Evolutionary conservation across 78 protist genomes (phyloP).

Genomic region (Dictyostelium intermedium): DNA sequence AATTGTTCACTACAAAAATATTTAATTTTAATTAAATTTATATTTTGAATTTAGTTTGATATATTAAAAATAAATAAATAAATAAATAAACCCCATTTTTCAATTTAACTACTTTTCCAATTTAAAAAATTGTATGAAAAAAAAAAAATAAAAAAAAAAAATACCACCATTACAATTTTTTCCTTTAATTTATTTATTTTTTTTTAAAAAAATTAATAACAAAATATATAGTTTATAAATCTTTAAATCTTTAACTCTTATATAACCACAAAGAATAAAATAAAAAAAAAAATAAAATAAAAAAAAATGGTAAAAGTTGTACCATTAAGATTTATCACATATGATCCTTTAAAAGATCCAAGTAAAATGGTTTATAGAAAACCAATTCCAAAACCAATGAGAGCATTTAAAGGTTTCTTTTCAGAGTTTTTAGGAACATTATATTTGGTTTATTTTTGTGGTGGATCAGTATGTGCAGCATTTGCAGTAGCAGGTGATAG

Average conservation of each 20-base stretch:
- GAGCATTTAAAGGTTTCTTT: conserved; percentile 37
- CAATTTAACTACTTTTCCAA: too few species aligned
- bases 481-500: conserved; percentile 13
- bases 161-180: too few species aligned
- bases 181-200: not conserved
- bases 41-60: too few species aligned
- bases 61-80: too few species aligned
- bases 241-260: too few species aligned
- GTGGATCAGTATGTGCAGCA: conserved; percentile 58
- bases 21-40: too few species aligned
- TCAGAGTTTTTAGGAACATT: conserved; percentile 60
- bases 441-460: conserved; percentile 27
- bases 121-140: too few species aligned
- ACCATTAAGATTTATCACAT: conserved; percentile 42
- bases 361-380: conserved; percentile 34
- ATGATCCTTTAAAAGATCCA: conserved; percentile 63
- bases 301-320: conserved; percentile 1
- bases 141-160: too few species aligned
- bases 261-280: too few species aligned
- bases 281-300: not conserved
- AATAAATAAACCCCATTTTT: too few species aligned
- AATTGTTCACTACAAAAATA: too few species aligned
- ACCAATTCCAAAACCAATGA: conserved; percentile 8
- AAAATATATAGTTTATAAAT: not conserved
- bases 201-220: not conserved